These are phyloP conservation scores for Berberis vulgaris DNA, from an alignment of 164 flowering plant genomes.

Conservation along the genomic window DNA sequence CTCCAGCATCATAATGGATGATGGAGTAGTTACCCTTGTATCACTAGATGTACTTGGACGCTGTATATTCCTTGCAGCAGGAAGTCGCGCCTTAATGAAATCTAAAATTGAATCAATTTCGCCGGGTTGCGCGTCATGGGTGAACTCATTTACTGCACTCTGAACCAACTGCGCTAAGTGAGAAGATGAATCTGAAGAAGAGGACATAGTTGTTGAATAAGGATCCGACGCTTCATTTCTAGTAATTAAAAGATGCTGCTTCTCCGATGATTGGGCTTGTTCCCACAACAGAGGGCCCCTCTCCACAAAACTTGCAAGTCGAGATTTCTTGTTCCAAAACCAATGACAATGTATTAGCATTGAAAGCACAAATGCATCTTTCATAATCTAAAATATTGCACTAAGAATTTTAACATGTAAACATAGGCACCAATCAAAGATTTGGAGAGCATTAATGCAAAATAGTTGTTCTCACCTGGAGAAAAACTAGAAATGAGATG, in stretches of 20 bases:
- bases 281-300: too few species aligned
- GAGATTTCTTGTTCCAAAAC: too few species aligned
- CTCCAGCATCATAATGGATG: slow-evolving; percentile 46
- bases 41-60: slow-evolving; percentile 23
- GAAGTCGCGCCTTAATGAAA: slow-evolving; percentile 34
- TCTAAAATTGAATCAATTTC: slow-evolving; percentile 50
- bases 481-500: too few species aligned
- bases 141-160: slow-evolving; percentile 34
- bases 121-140: slow-evolving; percentile 24
- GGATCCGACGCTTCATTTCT: slow-evolving; percentile 18
- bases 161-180: slow-evolving; percentile 31
- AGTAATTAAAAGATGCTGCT: slow-evolving; percentile 14
- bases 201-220: slow-evolving; percentile 12
- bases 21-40: slow-evolving; percentile 15
- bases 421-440: too few species aligned
- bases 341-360: too few species aligned
- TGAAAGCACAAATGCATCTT: too few species aligned
- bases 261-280: slow-evolving; percentile 9
- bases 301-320: too few species aligned
- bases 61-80: slow-evolving; percentile 30
- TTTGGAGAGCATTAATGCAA: too few species aligned
- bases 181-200: slow-evolving; percentile 30
- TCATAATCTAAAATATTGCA: too few species aligned
- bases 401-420: too few species aligned
- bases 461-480: too few species aligned